These are phyloP conservation scores for Ophioceras dolichostomum DNA, from an alignment of 2,329 filamentous ascomycete genomes.

Conservation along the genomic window DNA sequence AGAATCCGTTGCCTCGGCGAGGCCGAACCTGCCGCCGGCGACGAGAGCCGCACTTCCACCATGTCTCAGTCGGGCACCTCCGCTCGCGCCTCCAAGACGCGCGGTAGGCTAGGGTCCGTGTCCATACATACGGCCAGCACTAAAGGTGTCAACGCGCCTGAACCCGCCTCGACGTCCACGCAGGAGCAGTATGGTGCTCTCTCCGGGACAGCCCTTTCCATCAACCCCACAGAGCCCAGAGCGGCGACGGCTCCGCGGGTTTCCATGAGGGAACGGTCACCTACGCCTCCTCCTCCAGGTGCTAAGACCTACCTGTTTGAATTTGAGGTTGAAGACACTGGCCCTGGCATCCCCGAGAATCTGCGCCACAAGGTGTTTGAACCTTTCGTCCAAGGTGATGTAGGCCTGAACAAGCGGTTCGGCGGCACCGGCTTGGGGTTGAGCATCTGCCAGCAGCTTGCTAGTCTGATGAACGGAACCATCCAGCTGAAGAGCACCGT, in stretches of 20 bases:
- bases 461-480: slow-evolving; percentile 68
- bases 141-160: slow-evolving; percentile 16
- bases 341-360: slow-evolving; percentile 68
- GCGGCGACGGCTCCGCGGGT: slow-evolving; percentile 26
- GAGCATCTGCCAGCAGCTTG: slow-evolving; percentile 81
- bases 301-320: slow-evolving; percentile 65
- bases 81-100: slow-evolving; percentile 24
- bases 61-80: slow-evolving; percentile 34
- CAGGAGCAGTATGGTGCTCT: slow-evolving; percentile 12
- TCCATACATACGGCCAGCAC: slow-evolving; percentile 40
- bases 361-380: slow-evolving; percentile 81
- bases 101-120: slow-evolving; percentile 32
- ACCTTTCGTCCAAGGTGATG: slow-evolving; percentile 87
- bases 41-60: slow-evolving; percentile 37
- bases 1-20: slow-evolving; percentile 64
- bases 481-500: slow-evolving; percentile 61
- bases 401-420: slow-evolving; percentile 79
- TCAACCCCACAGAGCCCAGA: slow-evolving; percentile 51
- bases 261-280: slow-evolving; percentile 39
- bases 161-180: slow-evolving; percentile 13
- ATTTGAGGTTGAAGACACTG: slow-evolving; percentile 81
- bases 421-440: slow-evolving; percentile 80
- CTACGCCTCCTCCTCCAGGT: slow-evolving; percentile 46
- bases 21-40: slow-evolving; percentile 21
- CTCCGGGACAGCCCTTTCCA: slow-evolving; percentile 42